phyloP scores from a whole-genome alignment of 2,329 filamentous ascomycete species.

The Bertia moriformis region DNA sequence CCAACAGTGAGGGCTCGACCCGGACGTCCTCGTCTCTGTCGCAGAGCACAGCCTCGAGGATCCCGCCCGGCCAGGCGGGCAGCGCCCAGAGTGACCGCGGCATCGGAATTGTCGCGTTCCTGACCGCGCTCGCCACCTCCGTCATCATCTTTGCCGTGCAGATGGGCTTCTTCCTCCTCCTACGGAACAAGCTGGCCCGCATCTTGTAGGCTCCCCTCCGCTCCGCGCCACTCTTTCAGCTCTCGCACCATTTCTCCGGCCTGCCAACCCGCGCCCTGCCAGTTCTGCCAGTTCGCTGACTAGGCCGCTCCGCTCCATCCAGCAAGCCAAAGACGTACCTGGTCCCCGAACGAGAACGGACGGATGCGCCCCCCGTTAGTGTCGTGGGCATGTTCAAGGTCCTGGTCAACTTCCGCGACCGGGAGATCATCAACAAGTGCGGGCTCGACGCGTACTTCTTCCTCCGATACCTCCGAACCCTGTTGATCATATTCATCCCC shows the following conservation, averaged over 20 bases:
- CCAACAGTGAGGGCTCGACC: neutral
- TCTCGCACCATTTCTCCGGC: constrained; percentile 1
- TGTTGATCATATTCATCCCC: constrained; percentile 51
- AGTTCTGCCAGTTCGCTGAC: too few relatives aligned
- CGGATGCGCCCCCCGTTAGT: constrained; percentile 50
- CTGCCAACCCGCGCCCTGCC: neutral
- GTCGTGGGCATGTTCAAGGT: constrained; percentile 34
- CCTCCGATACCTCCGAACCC: constrained; percentile 63
- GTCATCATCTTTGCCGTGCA: constrained; percentile 48
- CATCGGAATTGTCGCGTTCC: constrained; percentile 37
- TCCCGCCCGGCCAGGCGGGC: neutral
- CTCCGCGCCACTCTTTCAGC: constrained; percentile 6
- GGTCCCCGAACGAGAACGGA: constrained; percentile 71
- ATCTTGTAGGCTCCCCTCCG: constrained; percentile 71
- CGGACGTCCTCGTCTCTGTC: too few relatives aligned
- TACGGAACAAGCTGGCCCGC: constrained; percentile 64
- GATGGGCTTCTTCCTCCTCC: constrained; percentile 56
- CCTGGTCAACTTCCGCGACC: constrained; percentile 55
- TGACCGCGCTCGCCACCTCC: constrained; percentile 50
- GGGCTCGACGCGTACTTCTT: constrained; percentile 97
- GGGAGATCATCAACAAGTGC: constrained; percentile 86
- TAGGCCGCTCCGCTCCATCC: constrained; percentile 5
- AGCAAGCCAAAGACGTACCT: constrained; percentile 76
- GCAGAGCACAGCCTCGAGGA: neutral
- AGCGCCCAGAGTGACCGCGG: neutral